Base-by-base conservation (phyloP, 2,329 filamentous ascomycete genomes). In the Fusarium sp. region DNA sequence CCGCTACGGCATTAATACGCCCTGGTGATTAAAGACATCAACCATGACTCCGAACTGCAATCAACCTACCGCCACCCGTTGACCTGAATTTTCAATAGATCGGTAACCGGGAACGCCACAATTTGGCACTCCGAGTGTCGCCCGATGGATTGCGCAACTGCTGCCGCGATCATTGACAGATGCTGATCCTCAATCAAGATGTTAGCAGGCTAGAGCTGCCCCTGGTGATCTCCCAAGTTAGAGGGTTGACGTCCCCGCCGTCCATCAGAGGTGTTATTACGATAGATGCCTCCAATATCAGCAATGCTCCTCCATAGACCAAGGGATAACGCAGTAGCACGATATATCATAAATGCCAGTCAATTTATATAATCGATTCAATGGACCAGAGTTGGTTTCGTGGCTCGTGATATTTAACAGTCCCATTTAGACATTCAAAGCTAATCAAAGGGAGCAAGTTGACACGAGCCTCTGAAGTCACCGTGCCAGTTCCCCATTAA, bases 21-120 rank as follows among this genome's bases (percentile, higher is more conserved):
- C 30, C 10, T 18, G 23, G 33, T n/a, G 32, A 14, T 30, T 48
- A 40, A 53, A 48, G 41, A 38, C 48, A 49, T 58, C 49, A 27
- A 56, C 56, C 40, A 33, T 53, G 46, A 27, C 35, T 38, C 45
- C 48, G 32, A 46, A 57, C 38, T 42, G 49, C 32, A 64, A 38
- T 53, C 45, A 48, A 33, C 20, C 54, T 41, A 42, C 33, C 48
- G 45, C 63, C 57, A 71, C 38, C 40, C 26, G 64, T 60, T 60
- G 53, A 35, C 27, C 38, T 42, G 23, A 60, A 60, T 62, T 61
- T 56, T 67, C 58, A 53, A 68, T 67, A 68, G 64, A 60, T 58
- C 62, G 45, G 50, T 41, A 32, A 35, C 42, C 33, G 50, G 40
- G 32, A 57, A 46, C 64, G 70, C 70, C 68, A 69, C 70, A 53